phyloP scores from a whole-genome alignment of 805 yeast genomes.

The Candida incommunis region DNA sequence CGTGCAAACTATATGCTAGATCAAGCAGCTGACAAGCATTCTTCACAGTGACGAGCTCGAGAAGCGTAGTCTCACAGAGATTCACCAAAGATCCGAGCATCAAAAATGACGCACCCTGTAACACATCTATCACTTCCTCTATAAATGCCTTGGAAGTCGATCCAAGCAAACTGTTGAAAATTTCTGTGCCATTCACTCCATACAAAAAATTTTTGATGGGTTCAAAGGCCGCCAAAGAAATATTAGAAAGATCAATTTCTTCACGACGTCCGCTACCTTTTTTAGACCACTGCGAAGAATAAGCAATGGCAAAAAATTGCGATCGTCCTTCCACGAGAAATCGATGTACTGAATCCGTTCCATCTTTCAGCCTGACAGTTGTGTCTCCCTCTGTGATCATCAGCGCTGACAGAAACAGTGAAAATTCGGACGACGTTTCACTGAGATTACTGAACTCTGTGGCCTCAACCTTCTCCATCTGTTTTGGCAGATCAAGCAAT shows the following conservation, averaged over 20 bases:
- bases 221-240: constrained; percentile 29
- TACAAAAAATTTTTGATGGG: constrained; percentile 41
- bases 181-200: constrained; percentile 28
- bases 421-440: neutral
- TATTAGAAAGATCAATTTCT: constrained; percentile 28
- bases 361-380: constrained; percentile 32
- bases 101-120: constrained; percentile 50
- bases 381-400: neutral
- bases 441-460: neutral
- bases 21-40: constrained; percentile 44
- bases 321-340: constrained; percentile 25
- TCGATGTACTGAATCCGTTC: constrained; percentile 29
- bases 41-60: constrained; percentile 34
- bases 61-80: constrained; percentile 37
- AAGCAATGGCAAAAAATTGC: constrained; percentile 46
- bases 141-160: constrained; percentile 29
- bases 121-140: constrained; percentile 39
- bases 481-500: neutral
- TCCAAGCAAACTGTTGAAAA: constrained; percentile 25
- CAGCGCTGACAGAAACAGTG: neutral
- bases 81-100: constrained; percentile 44
- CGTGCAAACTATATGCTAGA: constrained; percentile 38
- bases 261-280: neutral
- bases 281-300: constrained; percentile 40
- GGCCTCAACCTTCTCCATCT: neutral